A percentile compares a stretch with the other conserved stretches of the same genome.
Conservation (phyloP, 2,329 filamentous ascomycete genomes). For the Calonectria honghensis region DNA sequence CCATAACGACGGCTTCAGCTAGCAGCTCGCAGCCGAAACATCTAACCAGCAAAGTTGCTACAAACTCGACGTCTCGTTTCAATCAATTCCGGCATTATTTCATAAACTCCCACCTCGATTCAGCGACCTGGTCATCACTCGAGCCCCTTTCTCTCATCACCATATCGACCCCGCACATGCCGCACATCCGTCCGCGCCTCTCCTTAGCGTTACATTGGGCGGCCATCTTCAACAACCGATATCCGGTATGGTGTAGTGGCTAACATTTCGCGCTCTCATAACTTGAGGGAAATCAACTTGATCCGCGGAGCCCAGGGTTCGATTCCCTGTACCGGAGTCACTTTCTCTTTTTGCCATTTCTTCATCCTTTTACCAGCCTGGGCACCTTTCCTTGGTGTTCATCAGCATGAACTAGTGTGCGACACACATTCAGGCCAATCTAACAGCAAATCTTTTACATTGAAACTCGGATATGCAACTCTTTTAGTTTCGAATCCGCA, state of each 20-base stretch:
- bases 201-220: constrained; percentile 5
- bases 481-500: not conserved
- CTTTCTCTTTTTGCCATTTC: not conserved
- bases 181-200: not conserved
- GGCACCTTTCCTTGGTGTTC: not conserved
- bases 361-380: not conserved
- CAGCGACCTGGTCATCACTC: not conserved
- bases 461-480: not conserved
- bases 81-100: not conserved
- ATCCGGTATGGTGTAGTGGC: constrained; percentile 57
- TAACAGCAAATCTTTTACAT: not conserved
- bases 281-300: constrained; percentile 39
- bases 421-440: not conserved
- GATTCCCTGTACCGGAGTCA: constrained; percentile 23
- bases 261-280: constrained; percentile 52
- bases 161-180: constrained; percentile 11
- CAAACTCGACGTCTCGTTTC: not conserved
- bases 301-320: constrained; percentile 52
- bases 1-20: not conserved
- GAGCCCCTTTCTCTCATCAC: not conserved
- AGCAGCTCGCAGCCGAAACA: not conserved
- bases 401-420: not conserved
- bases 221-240: not conserved
- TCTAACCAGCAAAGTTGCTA: not conserved
- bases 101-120: not conserved